These are phyloP conservation scores for Lolium perenne DNA, from an alignment of 176 grass and related monocot species.

Conservation along the genomic window DNA sequence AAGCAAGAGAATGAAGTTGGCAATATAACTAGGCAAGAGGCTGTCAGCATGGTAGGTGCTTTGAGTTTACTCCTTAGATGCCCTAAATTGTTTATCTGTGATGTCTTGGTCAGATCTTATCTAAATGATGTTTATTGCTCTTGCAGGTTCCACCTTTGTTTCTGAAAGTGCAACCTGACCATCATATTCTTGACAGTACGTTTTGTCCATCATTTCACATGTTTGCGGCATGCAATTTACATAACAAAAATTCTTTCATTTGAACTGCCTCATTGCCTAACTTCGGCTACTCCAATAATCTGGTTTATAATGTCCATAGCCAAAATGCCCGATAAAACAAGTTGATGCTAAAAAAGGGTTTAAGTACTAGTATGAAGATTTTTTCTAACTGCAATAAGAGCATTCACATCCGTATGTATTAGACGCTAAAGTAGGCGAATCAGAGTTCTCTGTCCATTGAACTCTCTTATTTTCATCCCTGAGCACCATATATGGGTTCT, in stretches of 20 bases:
- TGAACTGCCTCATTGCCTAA: background rate
- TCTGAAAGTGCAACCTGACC: slow-evolving; percentile 88
- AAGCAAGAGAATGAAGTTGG: slow-evolving; percentile 98
- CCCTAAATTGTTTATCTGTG: slow-evolving; percentile 36
- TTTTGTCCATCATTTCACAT: slow-evolving; percentile 24
- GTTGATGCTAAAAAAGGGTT: slow-evolving; percentile 4
- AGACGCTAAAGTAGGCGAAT: background rate
- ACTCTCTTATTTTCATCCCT: background rate
- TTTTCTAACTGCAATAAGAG: background rate
- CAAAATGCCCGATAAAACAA: background rate
- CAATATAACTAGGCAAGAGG: slow-evolving; percentile 99
- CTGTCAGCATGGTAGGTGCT: slow-evolving; percentile 93
- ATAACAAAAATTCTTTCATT: background rate
- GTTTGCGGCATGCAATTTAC: slow-evolving; percentile 16
- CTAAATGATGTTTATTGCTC: slow-evolving; percentile 37
- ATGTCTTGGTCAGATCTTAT: slow-evolving; percentile 22
- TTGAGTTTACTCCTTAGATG: slow-evolving; percentile 33
- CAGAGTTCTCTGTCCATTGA: background rate
- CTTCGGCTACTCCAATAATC: background rate
- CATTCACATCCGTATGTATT: background rate
- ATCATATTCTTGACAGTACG: slow-evolving; percentile 98
- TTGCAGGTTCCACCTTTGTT: slow-evolving; percentile 95
- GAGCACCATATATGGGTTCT: background rate
- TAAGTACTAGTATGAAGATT: background rate
- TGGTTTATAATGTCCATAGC: background rate